These are phyloP conservation scores for Puccinia novopanici DNA, from an alignment of 1,284 basidiomycete genomes.

Conservation along the genomic window DNA sequence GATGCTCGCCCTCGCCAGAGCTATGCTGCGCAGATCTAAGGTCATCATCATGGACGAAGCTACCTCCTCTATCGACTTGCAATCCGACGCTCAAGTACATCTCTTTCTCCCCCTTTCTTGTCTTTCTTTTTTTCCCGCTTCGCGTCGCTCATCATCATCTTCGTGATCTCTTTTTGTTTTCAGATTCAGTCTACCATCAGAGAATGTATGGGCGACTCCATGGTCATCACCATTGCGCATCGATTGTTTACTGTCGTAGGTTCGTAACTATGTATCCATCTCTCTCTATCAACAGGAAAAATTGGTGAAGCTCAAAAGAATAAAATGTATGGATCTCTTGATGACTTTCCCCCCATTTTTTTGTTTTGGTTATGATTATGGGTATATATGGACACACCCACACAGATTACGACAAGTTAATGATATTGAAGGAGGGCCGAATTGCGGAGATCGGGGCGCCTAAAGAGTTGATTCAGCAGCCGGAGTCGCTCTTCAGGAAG, in stretches of 20 bases:
- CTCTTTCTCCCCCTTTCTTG: not conserved
- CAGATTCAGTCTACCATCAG: conserved; percentile 47
- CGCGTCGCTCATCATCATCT: not conserved
- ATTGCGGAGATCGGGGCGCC: conserved; percentile 56
- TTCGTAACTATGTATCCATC: conserved; percentile 2
- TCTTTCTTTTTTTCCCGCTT: not conserved
- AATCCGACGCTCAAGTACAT: conserved; percentile 51
- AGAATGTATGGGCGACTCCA: conserved; percentile 37
- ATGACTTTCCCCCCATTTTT: not conserved
- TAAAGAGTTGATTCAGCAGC: conserved; percentile 53
- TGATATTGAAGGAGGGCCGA: conserved; percentile 57
- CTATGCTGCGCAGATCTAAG: conserved; percentile 55
- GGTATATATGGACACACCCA: not conserved
- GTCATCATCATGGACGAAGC: conserved; percentile 59
- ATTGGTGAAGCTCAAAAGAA: not conserved
- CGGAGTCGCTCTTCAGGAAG: conserved; percentile 25
- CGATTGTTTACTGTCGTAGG: conserved; percentile 40
- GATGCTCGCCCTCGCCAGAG: conserved; percentile 57
- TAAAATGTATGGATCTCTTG: conserved; percentile 53
- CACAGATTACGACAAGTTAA: conserved; percentile 56
- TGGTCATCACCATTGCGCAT: conserved; percentile 50
- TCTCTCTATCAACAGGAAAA: not conserved
- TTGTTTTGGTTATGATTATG: not conserved
- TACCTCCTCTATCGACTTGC: conserved; percentile 56
- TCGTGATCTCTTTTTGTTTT: not conserved